These are phyloP conservation scores for Fraxinus sp. DNA, from an alignment of 305 asterid genomes.

Conservation along the genomic window DNA sequence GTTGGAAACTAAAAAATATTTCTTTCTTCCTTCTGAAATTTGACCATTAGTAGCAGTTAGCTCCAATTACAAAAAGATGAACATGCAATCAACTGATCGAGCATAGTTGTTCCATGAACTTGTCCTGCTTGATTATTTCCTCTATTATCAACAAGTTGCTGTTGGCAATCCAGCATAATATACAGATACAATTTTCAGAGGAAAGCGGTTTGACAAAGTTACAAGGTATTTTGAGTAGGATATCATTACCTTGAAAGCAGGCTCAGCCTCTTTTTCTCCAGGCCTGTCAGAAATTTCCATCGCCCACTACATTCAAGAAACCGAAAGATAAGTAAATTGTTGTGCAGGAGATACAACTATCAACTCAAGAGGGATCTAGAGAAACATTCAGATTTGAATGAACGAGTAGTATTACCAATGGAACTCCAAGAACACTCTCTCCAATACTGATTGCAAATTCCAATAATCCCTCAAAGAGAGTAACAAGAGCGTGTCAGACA, in stretches of 20 bases:
- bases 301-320: conserved; percentile 61
- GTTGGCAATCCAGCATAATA: neutral
- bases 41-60: neutral
- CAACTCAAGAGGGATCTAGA: conserved; percentile 3
- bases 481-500: conserved; percentile 40
- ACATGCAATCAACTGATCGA: neutral
- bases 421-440: conserved; percentile 76
- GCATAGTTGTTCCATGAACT: neutral
- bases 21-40: neutral
- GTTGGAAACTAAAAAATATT: neutral
- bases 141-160: neutral
- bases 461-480: conserved; percentile 51
- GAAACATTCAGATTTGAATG: neutral
- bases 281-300: conserved; percentile 88
- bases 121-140: neutral
- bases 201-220: conserved; percentile 8
- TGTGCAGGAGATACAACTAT: conserved; percentile 19
- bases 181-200: neutral
- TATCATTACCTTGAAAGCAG: conserved; percentile 84
- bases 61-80: neutral
- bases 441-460: conserved; percentile 72
- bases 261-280: conserved; percentile 78
- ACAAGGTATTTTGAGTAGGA: neutral
- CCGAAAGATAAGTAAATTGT: conserved; percentile 21
- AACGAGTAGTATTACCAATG: conserved; percentile 60